Evolutionary conservation across 2,329 filamentous ascomycete genomes (phyloP), one percentile per base, ranked within the genome.

Genomic region (Calonectria naviculata): DNA sequence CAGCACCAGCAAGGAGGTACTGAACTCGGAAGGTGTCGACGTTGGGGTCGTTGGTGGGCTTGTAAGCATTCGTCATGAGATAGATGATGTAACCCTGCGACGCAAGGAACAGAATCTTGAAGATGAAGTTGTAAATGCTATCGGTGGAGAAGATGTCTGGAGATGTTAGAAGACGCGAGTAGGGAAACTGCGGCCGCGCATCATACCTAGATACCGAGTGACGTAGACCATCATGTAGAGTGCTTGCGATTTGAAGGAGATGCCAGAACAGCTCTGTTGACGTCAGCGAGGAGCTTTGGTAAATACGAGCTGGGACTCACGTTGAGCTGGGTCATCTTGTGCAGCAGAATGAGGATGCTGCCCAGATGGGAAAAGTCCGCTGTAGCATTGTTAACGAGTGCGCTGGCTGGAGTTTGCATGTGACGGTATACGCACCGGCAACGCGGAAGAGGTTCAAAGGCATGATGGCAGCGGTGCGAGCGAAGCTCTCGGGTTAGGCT

Each of bases 161-260:
- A 36, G 38, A 21, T 46, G 61, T 75, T 70, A 65, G 74, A 49
- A 28, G 5, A 17, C 34, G 36, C 34, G 52, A n/a, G 21, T n/a
- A 7, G 41, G 8, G 21, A 17, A 17, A 9, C 29, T 6, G 7
- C 15, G 46, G 19, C 26, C 3, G 41, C n/a, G 17, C 21, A 34
- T n/a, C 78, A 66, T 86, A 94, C 93, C 93, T 73, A 99, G 90
- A 84, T 99, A 99, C 81, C 97, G 91, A 73, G 95, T 97, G 49
- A 97, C 83, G 84, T 99, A 99, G 79, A 99, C 97, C 52, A 98
- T 87, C 77, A 98, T 88, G 85, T 99, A 99, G 68, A 99, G 90
- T 62, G 93, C 94, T 89, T 99, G 97, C 73, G 96, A 98, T 84
- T 99, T 99, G 90, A 99, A 98, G 19, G 97, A 99, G 84, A 99